Base-by-base conservation (phyloP, 225 moss, liverwort and hornwort species). In the Bryum argenteum region DNA sequence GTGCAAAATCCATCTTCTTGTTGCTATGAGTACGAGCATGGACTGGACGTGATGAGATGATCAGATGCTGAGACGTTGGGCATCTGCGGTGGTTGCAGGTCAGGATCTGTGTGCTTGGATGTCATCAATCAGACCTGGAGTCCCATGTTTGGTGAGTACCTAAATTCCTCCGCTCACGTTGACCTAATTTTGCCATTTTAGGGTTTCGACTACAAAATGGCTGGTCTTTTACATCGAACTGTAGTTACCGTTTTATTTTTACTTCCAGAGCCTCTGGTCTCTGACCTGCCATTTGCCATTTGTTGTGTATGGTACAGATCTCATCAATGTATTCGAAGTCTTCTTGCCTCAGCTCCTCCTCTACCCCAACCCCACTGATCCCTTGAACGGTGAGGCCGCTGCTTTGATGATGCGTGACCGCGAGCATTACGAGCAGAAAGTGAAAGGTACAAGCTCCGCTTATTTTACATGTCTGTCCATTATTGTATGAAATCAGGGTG, bases 111-210 rank as follows among this genome's bases (percentile, higher is more conserved):
- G 59, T 91, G 94, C 77, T 82, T 94, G 82, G 91, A 91, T 89
- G 94, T 94, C 80, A 94, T 94, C 88, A 94, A 94, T 80, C 94
- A 94, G 80, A 94, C 89, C 68, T 94, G 94, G 94, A 94, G 94
- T 87, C 94, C 94, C 59, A 94, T 94, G 94, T 94, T 94, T 83
- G 94, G 93, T 94, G 82, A 83, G 88, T 78, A 75, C 39, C 11
- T 51, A 23, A 33, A 33, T 65, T 68, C 16, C 45, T 54, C 39
- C 38, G 19, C 54, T 37, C 8, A n/a, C 23, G 17, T n/a, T 44
- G 39, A 39, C 62, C 59, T 61, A 62, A 47, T 38, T 54, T 19
- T 2, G 20, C 11, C n/a, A 50, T 47, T 68, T 73, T 68, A 45
- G 63, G 73, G 50, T 74, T 59, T 59, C 16, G 41, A n/a, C n/a